Evolutionary conservation across 2,329 filamentous ascomycete genomes (phyloP).

Genomic region (Aureobasidium sp.): DNA sequence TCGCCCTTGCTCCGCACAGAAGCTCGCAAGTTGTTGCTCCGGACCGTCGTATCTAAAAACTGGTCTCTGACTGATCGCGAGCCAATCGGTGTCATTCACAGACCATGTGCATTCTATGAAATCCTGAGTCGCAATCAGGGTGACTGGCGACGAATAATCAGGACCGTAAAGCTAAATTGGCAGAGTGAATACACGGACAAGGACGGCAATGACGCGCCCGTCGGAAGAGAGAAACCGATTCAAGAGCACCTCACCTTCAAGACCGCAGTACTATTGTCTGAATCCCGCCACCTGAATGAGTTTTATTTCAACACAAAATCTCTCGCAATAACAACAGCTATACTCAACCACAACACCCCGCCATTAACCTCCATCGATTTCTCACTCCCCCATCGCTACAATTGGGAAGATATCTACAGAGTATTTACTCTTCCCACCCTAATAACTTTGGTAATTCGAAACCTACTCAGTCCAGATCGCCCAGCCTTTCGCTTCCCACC

Average conservation of each 20-base stretch:
- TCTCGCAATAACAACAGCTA: not conserved
- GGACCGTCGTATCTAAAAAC: not conserved
- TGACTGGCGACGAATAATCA: not conserved
- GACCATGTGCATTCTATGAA: not conserved
- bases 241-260: not conserved
- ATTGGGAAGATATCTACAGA: not conserved
- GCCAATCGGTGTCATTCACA: not conserved
- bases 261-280: not conserved
- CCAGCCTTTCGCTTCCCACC: not conserved
- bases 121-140: not conserved
- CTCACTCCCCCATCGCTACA: not conserved
- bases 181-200: not conserved
- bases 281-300: not conserved
- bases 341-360: not conserved
- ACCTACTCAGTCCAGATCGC: not conserved
- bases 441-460: not conserved
- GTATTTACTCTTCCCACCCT: not conserved
- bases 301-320: not conserved
- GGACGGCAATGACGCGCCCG: not conserved
- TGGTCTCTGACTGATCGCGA: not conserved
- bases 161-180: not conserved
- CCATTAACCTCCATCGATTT: not conserved
- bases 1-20: not conserved
- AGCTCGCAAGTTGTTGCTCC: not conserved
- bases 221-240: not conserved